Evolutionary conservation across 1,139 yeast species (phyloP), one percentile per base, ranked within the genome.

Genomic region (Magnusiomyces magnusii): DNA sequence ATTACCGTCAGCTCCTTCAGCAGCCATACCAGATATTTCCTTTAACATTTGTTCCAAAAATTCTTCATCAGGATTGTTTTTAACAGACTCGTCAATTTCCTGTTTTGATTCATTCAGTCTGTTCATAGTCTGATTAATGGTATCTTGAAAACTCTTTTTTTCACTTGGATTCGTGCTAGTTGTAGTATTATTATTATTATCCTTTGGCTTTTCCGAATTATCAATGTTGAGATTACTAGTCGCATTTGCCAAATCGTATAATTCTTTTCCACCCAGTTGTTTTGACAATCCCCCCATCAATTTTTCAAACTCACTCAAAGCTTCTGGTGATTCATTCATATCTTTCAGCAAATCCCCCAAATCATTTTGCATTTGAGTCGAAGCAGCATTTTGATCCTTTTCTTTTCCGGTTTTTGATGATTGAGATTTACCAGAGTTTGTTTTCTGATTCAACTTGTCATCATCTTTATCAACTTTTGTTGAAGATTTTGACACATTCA

Each of bases 101-200:
- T 85, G 65, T 44, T 70, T 68, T 15, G 75, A 71, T 63, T 74
- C 77, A 58, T 73, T 80, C 69, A 92, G 76, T 64, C 97, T 79
- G 68, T 85, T 85, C 78, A 91, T 81, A 0, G 98, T 90, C 61
- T 84, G 86, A 58, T 89, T 81, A 71, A 92, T 87, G 9, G 93
- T 88, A 61, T 82, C 82, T 67, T 89, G 88, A 68, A 92, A 87
- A 60, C 81, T 80, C 39, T 47, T 56, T 25, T 55, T 60, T 72
- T 74, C 28, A 77, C 64, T 27, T 58, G 55, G 44, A 3, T 39
- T 10, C 5, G 44, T 3, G 19, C 19, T 39, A 19, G 44, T n/a
- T n/a, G 17, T 39, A 19, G 19, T 39, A 17, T 9, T 17, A 15
- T n/a, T n/a, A n/a, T n/a, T n/a, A n/a, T n/a, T n/a, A n/a, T n/a